Base-by-base conservation (phyloP, 1,284 basidiomycete genomes). In the Cutaneotrichosporon sp. region DNA sequence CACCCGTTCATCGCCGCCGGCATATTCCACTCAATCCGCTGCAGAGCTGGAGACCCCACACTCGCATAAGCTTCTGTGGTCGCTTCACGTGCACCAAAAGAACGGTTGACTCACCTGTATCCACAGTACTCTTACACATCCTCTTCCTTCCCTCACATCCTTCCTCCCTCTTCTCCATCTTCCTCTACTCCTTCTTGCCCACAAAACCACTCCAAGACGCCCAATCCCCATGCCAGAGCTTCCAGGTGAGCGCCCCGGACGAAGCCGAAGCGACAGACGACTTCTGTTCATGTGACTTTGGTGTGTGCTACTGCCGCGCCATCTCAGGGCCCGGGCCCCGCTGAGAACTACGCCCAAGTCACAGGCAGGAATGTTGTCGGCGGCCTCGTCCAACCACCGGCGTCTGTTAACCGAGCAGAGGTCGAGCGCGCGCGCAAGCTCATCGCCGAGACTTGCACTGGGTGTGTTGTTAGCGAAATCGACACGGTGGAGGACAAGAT, bases 351-450 rank as follows among this genome's bases (percentile, higher is more conserved):
- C 2, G n/a, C n/a, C n/a, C n/a, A n/a, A n/a, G 38, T 18, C 16
- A 42, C 2, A 42, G 47, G 36, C 2, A 42, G 47, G 36, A 20
- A 31, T n/a, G 13, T 24, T 25, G 45, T 42, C 20, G 4, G 16
- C 31, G 2, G 2, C 6, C 22, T 55, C 25, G n/a, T 38, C n/a
- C 38, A 42, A 42, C 38, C 38, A 18, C 38, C 38, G 38, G 38
- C 18, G 38, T 20, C 16, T 42, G 38, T 42, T 42, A 50, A 49
- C 24, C 8, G 33, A 20, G 46, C 72, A 77, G 90, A 92, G 73
- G 90, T 92, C 9, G 87, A 92, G 76, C 81, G 86, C 45, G 89
- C 90, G 2, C 84, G 85, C 3, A 81, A 80, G 50, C 80, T 89
- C 43, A 76, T 92, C 45, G 82, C 83, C 55, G 75, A 80, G n/a